Evolutionary conservation across 148 eudicot species (phyloP).

Genomic region (Beta vulgaris): DNA sequence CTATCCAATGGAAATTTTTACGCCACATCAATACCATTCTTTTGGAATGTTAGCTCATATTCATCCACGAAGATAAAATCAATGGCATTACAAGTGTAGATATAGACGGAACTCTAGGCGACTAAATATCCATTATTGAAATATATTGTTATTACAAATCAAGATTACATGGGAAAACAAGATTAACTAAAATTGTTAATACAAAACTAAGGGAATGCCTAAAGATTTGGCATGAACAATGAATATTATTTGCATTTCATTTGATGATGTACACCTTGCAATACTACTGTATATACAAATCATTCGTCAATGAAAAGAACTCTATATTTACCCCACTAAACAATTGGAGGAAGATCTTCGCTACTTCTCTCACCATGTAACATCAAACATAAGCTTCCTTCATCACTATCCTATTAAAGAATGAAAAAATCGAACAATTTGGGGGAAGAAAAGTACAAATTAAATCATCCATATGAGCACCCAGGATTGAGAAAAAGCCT

Average conservation of each 20-base stretch:
- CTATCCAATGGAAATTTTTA: no score
- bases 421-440: background rate
- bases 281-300: background rate
- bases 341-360: background rate
- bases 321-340: background rate
- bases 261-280: background rate
- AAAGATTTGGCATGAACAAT: background rate
- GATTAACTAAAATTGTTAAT: background rate
- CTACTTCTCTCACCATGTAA: background rate
- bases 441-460: background rate
- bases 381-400: background rate
- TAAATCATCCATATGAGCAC: slow-evolving; percentile 6
- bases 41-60: no score
- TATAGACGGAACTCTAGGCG: no score
- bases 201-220: background rate
- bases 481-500: background rate
- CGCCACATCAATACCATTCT: no score
- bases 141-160: background rate
- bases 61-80: no score
- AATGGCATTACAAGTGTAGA: no score
- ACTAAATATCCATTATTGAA: background rate
- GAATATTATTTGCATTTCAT: background rate
- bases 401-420: slow-evolving; percentile 11
- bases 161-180: background rate
- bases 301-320: background rate